Evolutionary conservation across 2,329 filamentous ascomycete species (phyloP).

Genomic region (Alternaria brassicicola): DNA sequence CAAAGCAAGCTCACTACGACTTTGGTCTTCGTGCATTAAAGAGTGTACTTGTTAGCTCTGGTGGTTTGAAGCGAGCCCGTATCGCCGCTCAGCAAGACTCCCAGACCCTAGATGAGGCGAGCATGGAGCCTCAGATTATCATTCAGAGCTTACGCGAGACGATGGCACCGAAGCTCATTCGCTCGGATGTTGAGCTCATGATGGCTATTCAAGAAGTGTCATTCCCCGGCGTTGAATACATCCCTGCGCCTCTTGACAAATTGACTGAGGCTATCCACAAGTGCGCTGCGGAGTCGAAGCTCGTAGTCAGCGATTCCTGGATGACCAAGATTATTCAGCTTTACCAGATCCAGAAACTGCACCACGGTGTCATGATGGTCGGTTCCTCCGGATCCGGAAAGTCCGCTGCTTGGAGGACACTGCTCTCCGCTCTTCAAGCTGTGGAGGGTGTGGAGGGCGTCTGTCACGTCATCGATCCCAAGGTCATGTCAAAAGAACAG

Average conservation of each 20-base stretch:
- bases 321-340: constrained; percentile 96
- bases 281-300: constrained; percentile 81
- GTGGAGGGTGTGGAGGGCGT: constrained; percentile 93
- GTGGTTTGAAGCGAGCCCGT: constrained; percentile 87
- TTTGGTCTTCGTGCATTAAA: constrained; percentile 97
- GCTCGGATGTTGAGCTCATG: constrained; percentile 89
- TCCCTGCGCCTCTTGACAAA: constrained; percentile 82
- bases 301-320: constrained; percentile 93
- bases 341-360: constrained; percentile 96
- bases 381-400: constrained; percentile 98
- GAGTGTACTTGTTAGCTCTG: constrained; percentile 97
- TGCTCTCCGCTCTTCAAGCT: constrained; percentile 88
- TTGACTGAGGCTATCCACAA: constrained; percentile 81
- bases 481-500: constrained; percentile 99
- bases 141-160: constrained; percentile 98
- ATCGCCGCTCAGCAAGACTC: constrained; percentile 63
- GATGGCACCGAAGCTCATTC: constrained; percentile 95
- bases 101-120: constrained; percentile 67
- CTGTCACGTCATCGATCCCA: constrained; percentile 96
- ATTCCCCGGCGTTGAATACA: constrained; percentile 92
- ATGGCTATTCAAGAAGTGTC: constrained; percentile 78
- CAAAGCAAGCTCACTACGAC: constrained; percentile 98
- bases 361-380: constrained; percentile 99
- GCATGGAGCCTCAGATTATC: constrained; percentile 94
- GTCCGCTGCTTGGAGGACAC: constrained; percentile 89